Conservation (phyloP, 1,139 yeast species). For the Pichia sp. region DNA sequence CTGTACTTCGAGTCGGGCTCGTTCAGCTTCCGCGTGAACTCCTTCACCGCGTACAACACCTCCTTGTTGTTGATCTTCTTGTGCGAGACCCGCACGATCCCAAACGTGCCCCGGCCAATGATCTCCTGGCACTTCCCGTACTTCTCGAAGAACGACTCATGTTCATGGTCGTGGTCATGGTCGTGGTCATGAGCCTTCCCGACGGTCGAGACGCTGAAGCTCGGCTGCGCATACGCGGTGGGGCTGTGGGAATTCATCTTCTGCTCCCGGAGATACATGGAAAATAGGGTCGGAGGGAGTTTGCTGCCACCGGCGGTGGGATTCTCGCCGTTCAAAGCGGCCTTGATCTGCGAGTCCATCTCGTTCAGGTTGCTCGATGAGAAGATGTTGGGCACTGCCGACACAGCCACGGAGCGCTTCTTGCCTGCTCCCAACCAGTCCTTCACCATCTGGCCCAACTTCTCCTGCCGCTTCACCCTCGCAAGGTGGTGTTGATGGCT, state of each 20-base stretch:
- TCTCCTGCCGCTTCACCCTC: slow-evolving; percentile 82
- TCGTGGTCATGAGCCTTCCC: not conserved
- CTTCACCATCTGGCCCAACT: slow-evolving; percentile 78
- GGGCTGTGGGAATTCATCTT: not conserved
- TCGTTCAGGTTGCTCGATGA: slow-evolving; percentile 31
- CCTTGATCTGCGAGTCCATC: slow-evolving; percentile 28
- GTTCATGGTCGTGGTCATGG: not conserved
- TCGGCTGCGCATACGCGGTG: slow-evolving; percentile 3
- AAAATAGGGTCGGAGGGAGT: slow-evolving; percentile 71
- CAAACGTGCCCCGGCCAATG: slow-evolving; percentile 83
- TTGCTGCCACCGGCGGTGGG: slow-evolving; percentile 4
- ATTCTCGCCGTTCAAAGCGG: slow-evolving; percentile 12
- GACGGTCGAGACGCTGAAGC: not conserved
- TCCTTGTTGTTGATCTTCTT: slow-evolving; percentile 40
- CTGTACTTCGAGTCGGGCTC: slow-evolving; percentile 61
- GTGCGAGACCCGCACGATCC: slow-evolving; percentile 73
- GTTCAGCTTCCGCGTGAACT: slow-evolving; percentile 53
- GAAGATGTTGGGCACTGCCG: slow-evolving; percentile 73
- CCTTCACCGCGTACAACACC: slow-evolving; percentile 74
- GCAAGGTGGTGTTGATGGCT: slow-evolving; percentile 74
- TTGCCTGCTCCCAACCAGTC: slow-evolving; percentile 80
- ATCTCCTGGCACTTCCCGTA: slow-evolving; percentile 80
- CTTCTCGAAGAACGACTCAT: slow-evolving; percentile 49
- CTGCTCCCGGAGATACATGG: slow-evolving; percentile 42
- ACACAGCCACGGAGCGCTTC: slow-evolving; percentile 72